Conservation (phyloP, 1,284 basidiomycete species). For the Boletus hoseneyae region DNA sequence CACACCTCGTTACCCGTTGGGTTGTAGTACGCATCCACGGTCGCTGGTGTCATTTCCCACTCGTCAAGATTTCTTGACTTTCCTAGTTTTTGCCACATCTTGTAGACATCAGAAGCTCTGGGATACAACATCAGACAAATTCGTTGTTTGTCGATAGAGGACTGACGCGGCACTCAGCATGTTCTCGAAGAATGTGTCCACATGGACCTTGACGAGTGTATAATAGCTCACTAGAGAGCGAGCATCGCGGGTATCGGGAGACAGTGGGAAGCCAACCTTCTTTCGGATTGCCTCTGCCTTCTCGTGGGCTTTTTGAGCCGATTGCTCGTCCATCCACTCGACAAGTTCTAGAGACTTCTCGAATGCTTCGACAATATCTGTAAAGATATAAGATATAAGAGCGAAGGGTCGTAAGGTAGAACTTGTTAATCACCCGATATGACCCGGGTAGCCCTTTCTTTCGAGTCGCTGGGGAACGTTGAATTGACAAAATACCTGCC, state of each 20-base stretch:
- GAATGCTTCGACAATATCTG: constrained; percentile 84
- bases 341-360: constrained; percentile 74
- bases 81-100: constrained; percentile 77
- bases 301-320: constrained; percentile 77
- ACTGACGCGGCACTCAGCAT: constrained; percentile 64
- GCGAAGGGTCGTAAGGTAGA: background rate
- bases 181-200: constrained; percentile 83
- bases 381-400: constrained; percentile 4
- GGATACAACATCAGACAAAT: constrained; percentile 7
- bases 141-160: background rate
- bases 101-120: constrained; percentile 56
- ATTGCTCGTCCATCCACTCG: constrained; percentile 90
- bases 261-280: constrained; percentile 88
- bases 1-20: constrained; percentile 75
- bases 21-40: constrained; percentile 80
- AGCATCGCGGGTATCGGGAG: constrained; percentile 78
- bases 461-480: constrained; percentile 82
- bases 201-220: constrained; percentile 58
- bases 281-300: constrained; percentile 83
- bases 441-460: constrained; percentile 77
- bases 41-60: constrained; percentile 90
- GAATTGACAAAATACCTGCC: constrained; percentile 84
- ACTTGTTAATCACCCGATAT: constrained; percentile 60
- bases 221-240: constrained; percentile 78
- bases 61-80: constrained; percentile 64